A percentile compares a stretch with the other conserved stretches of the same genome.
Evolutionary conservation across 2,329 filamentous ascomycete genomes (phyloP).

Genomic region (Talaromyces sp.): DNA sequence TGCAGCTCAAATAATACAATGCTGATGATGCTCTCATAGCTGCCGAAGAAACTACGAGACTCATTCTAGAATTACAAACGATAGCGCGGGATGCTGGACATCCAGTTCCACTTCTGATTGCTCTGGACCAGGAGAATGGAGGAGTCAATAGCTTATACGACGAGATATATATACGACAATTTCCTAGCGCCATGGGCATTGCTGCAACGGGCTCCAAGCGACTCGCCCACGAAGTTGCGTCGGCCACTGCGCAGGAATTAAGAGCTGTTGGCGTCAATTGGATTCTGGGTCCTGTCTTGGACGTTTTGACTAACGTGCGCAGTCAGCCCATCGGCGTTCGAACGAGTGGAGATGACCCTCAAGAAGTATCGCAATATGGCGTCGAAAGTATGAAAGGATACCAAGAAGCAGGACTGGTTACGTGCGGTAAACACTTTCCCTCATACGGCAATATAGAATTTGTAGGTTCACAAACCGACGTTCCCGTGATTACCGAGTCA

Average conservation of each 20-base stretch:
- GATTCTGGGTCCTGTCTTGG: slow-evolving; percentile 87
- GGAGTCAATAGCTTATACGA: slow-evolving; percentile 96
- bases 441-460: slow-evolving; percentile 95
- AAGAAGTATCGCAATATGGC: slow-evolving; percentile 89
- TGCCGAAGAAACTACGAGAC: slow-evolving; percentile 78
- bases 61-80: slow-evolving; percentile 87
- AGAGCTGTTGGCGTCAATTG: slow-evolving; percentile 92
- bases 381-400: slow-evolving; percentile 89
- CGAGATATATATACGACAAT: slow-evolving; percentile 91
- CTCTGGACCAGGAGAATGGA: slow-evolving; percentile 94
- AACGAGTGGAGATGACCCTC: slow-evolving; percentile 85
- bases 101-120: slow-evolving; percentile 81
- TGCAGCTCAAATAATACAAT: background rate
- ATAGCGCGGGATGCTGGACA: slow-evolving; percentile 89
- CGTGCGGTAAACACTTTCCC: slow-evolving; percentile 93
- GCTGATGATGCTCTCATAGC: slow-evolving; percentile 52
- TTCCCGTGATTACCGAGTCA: slow-evolving; percentile 93
- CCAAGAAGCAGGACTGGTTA: slow-evolving; percentile 81
- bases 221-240: slow-evolving; percentile 82
- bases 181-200: slow-evolving; percentile 93
- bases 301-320: slow-evolving; percentile 87
- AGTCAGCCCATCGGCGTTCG: slow-evolving; percentile 88
- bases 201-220: slow-evolving; percentile 85
- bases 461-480: slow-evolving; percentile 80
- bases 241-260: slow-evolving; percentile 88